Conservation (phyloP, 1,284 basidiomycete genomes). For the Ustilago esculenta region DNA sequence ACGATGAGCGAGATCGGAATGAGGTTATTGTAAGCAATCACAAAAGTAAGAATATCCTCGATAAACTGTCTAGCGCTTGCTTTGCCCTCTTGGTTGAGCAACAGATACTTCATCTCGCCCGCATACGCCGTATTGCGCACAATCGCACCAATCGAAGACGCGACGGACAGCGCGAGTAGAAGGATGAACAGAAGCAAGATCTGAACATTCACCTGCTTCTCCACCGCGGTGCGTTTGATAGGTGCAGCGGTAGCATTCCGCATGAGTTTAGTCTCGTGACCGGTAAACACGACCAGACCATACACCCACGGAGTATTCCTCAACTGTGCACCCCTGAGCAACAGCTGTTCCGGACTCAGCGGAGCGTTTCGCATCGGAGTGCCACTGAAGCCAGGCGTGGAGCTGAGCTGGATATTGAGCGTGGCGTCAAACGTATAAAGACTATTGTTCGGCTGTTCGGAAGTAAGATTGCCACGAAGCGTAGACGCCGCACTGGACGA, state of each 20-base stretch:
- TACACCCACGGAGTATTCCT: slow-evolving; percentile 97
- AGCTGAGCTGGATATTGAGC: slow-evolving; percentile 71
- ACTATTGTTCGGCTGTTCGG: slow-evolving; percentile 97
- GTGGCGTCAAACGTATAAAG: slow-evolving; percentile 92
- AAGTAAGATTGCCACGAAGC: slow-evolving; percentile 84
- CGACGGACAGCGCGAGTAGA: slow-evolving; percentile 84
- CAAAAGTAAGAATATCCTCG: slow-evolving; percentile 93
- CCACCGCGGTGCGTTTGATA: slow-evolving; percentile 95
- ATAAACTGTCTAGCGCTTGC: slow-evolving; percentile 66
- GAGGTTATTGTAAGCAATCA: slow-evolving; percentile 98
- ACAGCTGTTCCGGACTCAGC: slow-evolving; percentile 91
- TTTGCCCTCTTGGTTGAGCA: slow-evolving; percentile 61
- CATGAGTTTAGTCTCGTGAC: slow-evolving; percentile 99
- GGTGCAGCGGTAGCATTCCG: slow-evolving; percentile 87
- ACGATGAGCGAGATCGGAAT: slow-evolving; percentile 99
- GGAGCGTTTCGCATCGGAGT: slow-evolving; percentile 72
- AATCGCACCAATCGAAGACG: slow-evolving; percentile 89
- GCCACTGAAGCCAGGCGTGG: slow-evolving; percentile 61
- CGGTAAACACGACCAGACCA: slow-evolving; percentile 91
- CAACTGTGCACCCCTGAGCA: slow-evolving; percentile 92
- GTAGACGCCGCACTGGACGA: slow-evolving; percentile 79
- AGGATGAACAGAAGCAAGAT: slow-evolving; percentile 95
- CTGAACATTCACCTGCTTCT: slow-evolving; percentile 93
- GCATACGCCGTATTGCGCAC: slow-evolving; percentile 70
- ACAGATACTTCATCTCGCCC: slow-evolving; percentile 58